Percentiles rank a stretch among this genome's conserved stretches.
phyloP scores from a whole-genome alignment of 2,329 filamentous ascomycete species.

The Graphilbum ipis-grandicollis region DNA sequence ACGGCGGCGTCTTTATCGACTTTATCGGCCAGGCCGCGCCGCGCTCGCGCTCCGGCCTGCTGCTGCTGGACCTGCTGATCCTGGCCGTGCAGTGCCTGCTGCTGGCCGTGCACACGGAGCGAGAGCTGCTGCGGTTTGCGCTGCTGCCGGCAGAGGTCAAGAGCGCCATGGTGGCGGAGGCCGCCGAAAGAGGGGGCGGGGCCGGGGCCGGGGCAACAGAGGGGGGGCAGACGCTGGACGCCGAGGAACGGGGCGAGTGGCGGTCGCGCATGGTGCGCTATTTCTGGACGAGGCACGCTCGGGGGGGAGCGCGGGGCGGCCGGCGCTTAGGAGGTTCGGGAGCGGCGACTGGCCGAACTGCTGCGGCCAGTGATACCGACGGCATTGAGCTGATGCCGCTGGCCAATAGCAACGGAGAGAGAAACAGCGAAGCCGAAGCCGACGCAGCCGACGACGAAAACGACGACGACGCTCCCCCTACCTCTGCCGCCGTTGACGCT shows the following conservation, averaged over 20 bases:
- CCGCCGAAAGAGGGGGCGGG: constrained; percentile 2
- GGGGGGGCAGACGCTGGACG: constrained; percentile 33
- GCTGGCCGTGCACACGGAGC: constrained; percentile 44
- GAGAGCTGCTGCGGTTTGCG: constrained; percentile 34
- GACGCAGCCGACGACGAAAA: constrained; percentile 4
- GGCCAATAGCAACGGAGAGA: constrained; percentile 8
- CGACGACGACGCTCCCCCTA: constrained; percentile 10
- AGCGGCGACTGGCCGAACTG: too few relatives aligned
- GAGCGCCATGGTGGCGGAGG: too few relatives aligned
- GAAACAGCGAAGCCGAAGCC: too few relatives aligned
- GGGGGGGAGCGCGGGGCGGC: too few relatives aligned
- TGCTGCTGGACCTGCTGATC: constrained; percentile 38
- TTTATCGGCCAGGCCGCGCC: constrained; percentile 51
- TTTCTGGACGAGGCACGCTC: too few relatives aligned
- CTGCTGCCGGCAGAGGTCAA: constrained; percentile 23
- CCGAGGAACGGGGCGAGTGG: constrained; percentile 36
- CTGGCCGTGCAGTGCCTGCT: constrained; percentile 43
- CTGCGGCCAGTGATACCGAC: constrained; percentile 18
- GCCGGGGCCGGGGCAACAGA: constrained; percentile 11
- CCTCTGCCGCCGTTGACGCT: constrained; percentile 7
- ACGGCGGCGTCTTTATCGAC: constrained; percentile 50
- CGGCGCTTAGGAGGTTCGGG: too few relatives aligned
- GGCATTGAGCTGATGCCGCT: constrained; percentile 27
- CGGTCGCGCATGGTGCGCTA: too few relatives aligned
- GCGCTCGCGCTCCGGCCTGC: constrained; percentile 34